Base-by-base conservation (phyloP, 1,139 yeast genomes). In the Blastobotrys petasosporus region DNA sequence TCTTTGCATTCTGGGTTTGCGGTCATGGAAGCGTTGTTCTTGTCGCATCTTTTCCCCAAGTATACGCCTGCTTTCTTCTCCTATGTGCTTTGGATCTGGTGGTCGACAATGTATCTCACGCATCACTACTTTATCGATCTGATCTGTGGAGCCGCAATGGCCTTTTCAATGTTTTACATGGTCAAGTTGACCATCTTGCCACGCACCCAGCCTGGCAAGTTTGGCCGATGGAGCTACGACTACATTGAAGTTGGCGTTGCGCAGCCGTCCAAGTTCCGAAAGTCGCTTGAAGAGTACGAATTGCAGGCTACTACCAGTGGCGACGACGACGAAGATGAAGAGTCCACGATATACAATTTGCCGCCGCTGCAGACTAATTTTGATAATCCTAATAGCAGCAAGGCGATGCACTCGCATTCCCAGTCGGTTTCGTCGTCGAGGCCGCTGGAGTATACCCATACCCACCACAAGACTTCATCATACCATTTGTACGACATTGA, bases 101-200 rank as follows among this genome's bases (percentile, higher is more conserved):
- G 97, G 97, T 77, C 94, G 42, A 90, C 97, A 15, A 90, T 90
- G 97, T 90, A 90, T 67, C 75, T 90, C 60, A 88, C 97, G 1
- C 97, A 90, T 66, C 97, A 90, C 66, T 90, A 90, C 67, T 90
- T 90, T 63, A 80, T 88, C 53, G 97, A 90, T 64, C 76, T 90
- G 50, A 85, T 85, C 64, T 94, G 92, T 13, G 97, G 97, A 31
- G 92, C 96, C 1, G 76, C 79, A 31, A 70, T 90, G 54, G 79
- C 95, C 0, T 75, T 81, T 53, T 64, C 77, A 11, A 83, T 85
- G 38, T 90, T 85, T 67, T 75, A 77, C 55, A 76, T 81, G 60
- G 84, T 90, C 45, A 82, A 82, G 62, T 80, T 83, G 61, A 77
- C 73, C 15, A 83, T 78, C 60, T 69, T 90, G 60, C 97, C 97